These are phyloP conservation scores for Naganishia sp. DNA, from an alignment of 1,284 basidiomycete species.

Conservation along the genomic window DNA sequence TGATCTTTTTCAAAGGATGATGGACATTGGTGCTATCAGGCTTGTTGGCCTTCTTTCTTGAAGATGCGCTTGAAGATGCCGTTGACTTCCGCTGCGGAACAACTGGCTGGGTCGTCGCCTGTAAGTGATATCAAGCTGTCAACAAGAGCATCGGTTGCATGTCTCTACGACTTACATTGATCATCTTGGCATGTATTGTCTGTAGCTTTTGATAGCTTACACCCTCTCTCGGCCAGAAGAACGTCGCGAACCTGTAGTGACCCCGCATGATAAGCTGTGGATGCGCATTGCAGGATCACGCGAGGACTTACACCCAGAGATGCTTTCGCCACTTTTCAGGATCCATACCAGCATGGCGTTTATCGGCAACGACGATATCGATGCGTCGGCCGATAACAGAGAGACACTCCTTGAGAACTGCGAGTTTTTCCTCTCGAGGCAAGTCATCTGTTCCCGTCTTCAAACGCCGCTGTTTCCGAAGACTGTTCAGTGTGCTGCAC, in stretches of 20 bases:
- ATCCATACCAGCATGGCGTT: constrained; percentile 74
- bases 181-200: constrained; percentile 91
- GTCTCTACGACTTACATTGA: constrained; percentile 52
- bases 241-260: constrained; percentile 72
- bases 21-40: background rate
- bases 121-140: background rate
- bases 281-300: background rate
- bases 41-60: constrained; percentile 16
- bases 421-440: constrained; percentile 90
- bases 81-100: constrained; percentile 14
- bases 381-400: constrained; percentile 92
- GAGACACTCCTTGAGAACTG: constrained; percentile 91
- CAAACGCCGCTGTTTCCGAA: constrained; percentile 76
- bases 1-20: constrained; percentile 31
- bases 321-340: constrained; percentile 85
- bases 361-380: constrained; percentile 75
- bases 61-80: background rate
- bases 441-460: constrained; percentile 90
- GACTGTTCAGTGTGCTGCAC: constrained; percentile 11
- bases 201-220: constrained; percentile 87
- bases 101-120: constrained; percentile 10
- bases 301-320: constrained; percentile 80
- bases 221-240: constrained; percentile 93
- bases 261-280: constrained; percentile 17
- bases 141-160: background rate